Evolutionary conservation across 139 green algal genomes (phyloP).

Genomic region (Auxenochlorella pyrenoidosa): DNA sequence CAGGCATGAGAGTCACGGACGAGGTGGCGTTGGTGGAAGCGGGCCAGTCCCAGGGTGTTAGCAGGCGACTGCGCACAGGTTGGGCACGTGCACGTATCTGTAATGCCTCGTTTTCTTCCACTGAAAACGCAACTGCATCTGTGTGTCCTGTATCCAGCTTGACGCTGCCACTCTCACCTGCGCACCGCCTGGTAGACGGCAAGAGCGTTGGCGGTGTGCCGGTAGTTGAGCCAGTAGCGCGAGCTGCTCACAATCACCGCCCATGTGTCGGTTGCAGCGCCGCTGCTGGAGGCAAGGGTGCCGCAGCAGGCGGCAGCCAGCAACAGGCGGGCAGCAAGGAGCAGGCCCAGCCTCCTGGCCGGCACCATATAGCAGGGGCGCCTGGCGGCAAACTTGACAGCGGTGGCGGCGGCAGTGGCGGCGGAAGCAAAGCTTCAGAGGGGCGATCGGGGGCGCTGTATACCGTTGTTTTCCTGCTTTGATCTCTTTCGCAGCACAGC

Average conservation of each 20-base stretch:
- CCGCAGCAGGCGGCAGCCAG: not conserved
- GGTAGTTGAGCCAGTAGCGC: constrained; percentile 90
- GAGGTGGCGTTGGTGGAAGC: too few relatives aligned
- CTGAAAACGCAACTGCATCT: too few relatives aligned
- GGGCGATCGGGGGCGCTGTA: too few relatives aligned
- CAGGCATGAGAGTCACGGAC: not conserved
- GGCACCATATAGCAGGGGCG: too few relatives aligned
- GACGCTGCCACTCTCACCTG: constrained; percentile 29
- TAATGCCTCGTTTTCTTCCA: too few relatives aligned
- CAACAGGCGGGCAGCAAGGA: not conserved
- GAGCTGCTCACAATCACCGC: constrained; percentile 83
- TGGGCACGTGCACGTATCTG: not conserved
- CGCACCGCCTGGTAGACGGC: constrained; percentile 82
- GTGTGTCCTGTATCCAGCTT: too few relatives aligned
- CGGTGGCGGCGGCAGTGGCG: not conserved
- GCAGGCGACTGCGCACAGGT: not conserved
- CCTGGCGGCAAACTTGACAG: not conserved
- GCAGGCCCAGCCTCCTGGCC: not conserved
- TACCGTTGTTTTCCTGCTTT: too few relatives aligned
- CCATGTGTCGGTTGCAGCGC: constrained; percentile 68
- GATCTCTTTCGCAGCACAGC: too few relatives aligned
- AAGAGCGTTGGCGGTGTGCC: constrained; percentile 84
- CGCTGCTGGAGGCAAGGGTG: not conserved
- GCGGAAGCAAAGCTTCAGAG: too few relatives aligned
- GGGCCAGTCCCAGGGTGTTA: too few relatives aligned